Base-by-base conservation (phyloP, 1,284 basidiomycete species). In the Cronartium quercuum region DNA sequence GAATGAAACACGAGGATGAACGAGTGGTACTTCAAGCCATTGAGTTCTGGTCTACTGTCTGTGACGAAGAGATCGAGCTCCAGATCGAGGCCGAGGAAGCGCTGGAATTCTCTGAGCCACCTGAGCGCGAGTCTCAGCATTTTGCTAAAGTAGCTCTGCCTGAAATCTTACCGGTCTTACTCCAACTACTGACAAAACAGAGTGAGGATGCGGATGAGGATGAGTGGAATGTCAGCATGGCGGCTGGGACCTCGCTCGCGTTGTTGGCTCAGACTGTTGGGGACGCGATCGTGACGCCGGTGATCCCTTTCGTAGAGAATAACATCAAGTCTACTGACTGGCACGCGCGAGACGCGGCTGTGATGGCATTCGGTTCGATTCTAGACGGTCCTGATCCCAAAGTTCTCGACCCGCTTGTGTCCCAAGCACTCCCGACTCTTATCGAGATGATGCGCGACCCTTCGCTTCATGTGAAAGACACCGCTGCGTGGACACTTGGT, bases 21-120 rank as follows among this genome's bases (percentile, higher is more conserved):
- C 86, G 88, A 15, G 95, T 99, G 24, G 92, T 93, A 0, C 84
- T 97, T 47, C 95, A 99, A 83, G 96, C 96, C 21, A 91, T 99
- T 77, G 95, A 99, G 81, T 99, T 99, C 84, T 99, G 96, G 95
- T 94, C 94, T 3, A 98, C 95, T 4, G 95, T 98, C 6, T 98
- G 94, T 81, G 95, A 99, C 82, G 92, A 97, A 82, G 95, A 99
- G 83, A 90, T 93, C 62, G 94, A 97, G 77, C 84, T 98, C 73
- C 88, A 89, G n/a, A 87, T 93, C 77, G 94, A 98, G 81, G 90
- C 91, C 0, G 89, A 91, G 78, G 94, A 98, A 85, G 95, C 95
- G 51, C 86, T 87, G 71, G 91, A 94, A 77, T 97, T 92, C 78
- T 91, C 91, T 70, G 95, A 98, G 81, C 84, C 88, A n/a, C 92